Base-by-base conservation (phyloP, 2,329 filamentous ascomycete genomes). In the Colletotrichum brevisporum region DNA sequence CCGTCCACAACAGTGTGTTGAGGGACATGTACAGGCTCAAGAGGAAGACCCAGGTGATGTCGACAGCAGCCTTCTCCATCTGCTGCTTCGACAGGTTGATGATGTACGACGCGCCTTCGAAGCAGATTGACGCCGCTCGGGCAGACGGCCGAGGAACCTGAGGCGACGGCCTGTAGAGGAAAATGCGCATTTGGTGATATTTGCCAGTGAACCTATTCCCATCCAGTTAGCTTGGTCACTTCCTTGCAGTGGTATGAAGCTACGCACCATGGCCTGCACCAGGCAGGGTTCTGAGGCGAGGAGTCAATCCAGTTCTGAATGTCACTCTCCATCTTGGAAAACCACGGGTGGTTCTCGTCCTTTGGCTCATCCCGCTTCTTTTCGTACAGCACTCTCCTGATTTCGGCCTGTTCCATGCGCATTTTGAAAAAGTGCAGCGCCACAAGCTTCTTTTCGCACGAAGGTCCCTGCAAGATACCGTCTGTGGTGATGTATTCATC, bases 391-490 rank as follows among this genome's bases (percentile, higher is more conserved):
- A 90, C 91, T 67, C 94, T 89, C 66, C 94, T 88, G 51, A 98
- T 96, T 79, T 98, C 95, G 15, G 95, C 89, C 78, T 98, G 95
- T 13, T 95, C 84, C 67, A 97, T 81, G 63, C 94, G 88, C 94
- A 98, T 97, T 77, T 93, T 95, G 83, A 94, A 94, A 75, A 97
- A 96, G 78, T 99, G 95, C 70, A 98, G 94, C 2, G 94, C 91
- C 27, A 97, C 91, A 74, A 93, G 89, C 79, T 99, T 99, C 76
- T 93, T 94, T 73, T 95, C 86, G 45, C 93, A 94, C 2, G 89
- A 86, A 5, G 91, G 91, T 1, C 91, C 92, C 0, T 90, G 87
- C 24, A 90, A 83, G 65, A 98, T 92, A 3, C 94, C 95, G 41
- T 91, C 85, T 2, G 89, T 84, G 1, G 91, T 95, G 73, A 99